A percentile compares a stretch with the other conserved stretches of the same genome.
phyloP scores from a whole-genome alignment of 225 moss, liverwort and hornwort species.

The Polytrichum commune region DNA sequence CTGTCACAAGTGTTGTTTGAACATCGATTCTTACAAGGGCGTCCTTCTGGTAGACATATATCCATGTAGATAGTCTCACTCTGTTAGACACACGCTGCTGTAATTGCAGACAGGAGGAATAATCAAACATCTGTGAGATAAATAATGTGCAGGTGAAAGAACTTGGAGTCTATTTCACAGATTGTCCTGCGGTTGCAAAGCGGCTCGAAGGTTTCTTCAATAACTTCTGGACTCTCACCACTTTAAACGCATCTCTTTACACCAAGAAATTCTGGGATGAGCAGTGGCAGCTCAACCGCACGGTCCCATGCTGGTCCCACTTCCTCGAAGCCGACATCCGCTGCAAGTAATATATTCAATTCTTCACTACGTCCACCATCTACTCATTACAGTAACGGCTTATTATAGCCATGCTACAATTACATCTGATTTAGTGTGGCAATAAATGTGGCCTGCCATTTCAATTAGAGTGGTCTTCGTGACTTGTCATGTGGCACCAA shows the following conservation, averaged over 20 bases:
- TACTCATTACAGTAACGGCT: neutral
- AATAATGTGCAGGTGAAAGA: slow-evolving; percentile 55
- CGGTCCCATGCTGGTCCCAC: slow-evolving; percentile 70
- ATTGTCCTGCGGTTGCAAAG: slow-evolving; percentile 47
- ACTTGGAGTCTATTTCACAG: slow-evolving; percentile 57
- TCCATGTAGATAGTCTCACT: too few species aligned
- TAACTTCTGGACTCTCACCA: slow-evolving; percentile 62
- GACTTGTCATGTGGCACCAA: too few species aligned
- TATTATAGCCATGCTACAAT: neutral
- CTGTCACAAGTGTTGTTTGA: too few species aligned
- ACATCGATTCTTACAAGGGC: too few species aligned
- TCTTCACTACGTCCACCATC: neutral
- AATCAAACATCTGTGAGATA: too few species aligned
- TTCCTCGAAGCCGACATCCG: slow-evolving; percentile 32
- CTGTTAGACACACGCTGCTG: too few species aligned
- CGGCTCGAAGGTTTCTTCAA: slow-evolving; percentile 49
- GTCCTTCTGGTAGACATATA: too few species aligned
- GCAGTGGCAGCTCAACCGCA: slow-evolving; percentile 56
- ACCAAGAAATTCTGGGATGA: slow-evolving; percentile 43
- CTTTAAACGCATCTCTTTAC: slow-evolving; percentile 49
- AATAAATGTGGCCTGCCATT: too few species aligned
- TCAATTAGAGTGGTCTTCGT: too few species aligned
- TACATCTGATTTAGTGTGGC: neutral
- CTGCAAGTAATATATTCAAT: slow-evolving; percentile 30
- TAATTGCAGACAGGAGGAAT: too few species aligned